Evolutionary conservation across 305 asterid genomes (phyloP), one percentile per base, ranked within the genome.

Genomic region (Nicotiana rustica): DNA sequence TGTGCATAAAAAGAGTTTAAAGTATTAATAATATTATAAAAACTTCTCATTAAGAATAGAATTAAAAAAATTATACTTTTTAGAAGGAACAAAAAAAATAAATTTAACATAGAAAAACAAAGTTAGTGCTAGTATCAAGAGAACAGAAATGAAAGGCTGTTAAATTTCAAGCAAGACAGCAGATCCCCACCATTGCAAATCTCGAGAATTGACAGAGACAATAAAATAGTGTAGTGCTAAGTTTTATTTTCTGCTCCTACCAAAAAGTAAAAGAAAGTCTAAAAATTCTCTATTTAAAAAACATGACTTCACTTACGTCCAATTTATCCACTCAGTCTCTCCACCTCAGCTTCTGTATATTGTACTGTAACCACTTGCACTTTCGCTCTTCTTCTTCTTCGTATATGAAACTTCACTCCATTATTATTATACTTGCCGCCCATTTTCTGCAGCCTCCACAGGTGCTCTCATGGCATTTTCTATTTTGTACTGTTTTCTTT

Each of bases 331-430:
- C 64, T 73, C 79, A 49, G 2, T 73, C 6, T 73, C 44, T 14
- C 25, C 64, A 49, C 41, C 64, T 25, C 29, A 49, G 62, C 18
- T 0, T 5, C 12, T 71, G 60, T 71, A 31, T 2, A 65, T 1
- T 65, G 47, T 66, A 61, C 49, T 33, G 3, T 33, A 44, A 13
- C 79, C 61, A 71, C 15, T 73, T 73, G 41, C 62, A 3, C 41
- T 73, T 70, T 70, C 62, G 6, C 41, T 71, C 61, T 47, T 69
- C 77, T 36, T 69, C 69, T 64, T 66, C 77, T 44, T 70, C 35
- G 2, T 70, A n/a, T 41, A 6, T 70, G 60, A 41, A 41, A 18
- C 18, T 38, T 41, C 77, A 69, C 77, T 69, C 79, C 61, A 47
- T 47, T 52, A 52, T 47, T 47, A 47, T 52, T 10, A 12, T 52